Conservation (phyloP, 306 rosid species). For the Inga oerstediana region DNA sequence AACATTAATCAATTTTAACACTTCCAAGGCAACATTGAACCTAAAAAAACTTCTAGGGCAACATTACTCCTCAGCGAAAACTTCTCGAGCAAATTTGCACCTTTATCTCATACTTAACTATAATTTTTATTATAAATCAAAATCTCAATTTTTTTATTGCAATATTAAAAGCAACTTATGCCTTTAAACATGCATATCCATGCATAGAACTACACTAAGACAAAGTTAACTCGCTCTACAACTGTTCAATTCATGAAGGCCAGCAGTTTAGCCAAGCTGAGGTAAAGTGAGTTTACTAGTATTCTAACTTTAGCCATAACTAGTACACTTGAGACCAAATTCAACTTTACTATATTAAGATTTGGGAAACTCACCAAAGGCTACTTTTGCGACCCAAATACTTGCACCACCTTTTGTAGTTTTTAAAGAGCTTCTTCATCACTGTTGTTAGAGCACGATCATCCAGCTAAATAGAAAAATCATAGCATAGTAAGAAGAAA, state of each 20-base stretch:
- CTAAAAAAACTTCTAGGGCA: too few relatives aligned
- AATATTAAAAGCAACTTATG: background rate
- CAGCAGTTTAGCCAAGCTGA: conserved; percentile 8
- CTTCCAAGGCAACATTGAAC: too few relatives aligned
- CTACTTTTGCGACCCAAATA: conserved; percentile 97
- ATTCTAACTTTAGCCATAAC: background rate
- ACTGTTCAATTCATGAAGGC: conserved; percentile 1
- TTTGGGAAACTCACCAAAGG: conserved; percentile 75
- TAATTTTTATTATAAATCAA: background rate
- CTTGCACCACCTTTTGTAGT: conserved; percentile 94
- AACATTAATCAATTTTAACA: too few relatives aligned
- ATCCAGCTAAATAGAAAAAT: conserved; percentile 61
- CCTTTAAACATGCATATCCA: background rate
- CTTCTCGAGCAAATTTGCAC: too few relatives aligned
- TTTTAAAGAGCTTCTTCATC: conserved; percentile 95
- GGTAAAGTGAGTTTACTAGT: background rate
- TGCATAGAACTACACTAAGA: background rate
- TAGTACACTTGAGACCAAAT: conserved; percentile 13
- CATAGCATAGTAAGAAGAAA: conserved; percentile 22
- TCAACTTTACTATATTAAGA: conserved; percentile 27
- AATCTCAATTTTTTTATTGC: background rate
- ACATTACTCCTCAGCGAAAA: too few relatives aligned
- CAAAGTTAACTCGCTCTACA: conserved; percentile 15
- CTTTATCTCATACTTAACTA: background rate
- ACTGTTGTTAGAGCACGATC: conserved; percentile 79